These are phyloP conservation scores for Apophysomyces ossiformis DNA, from an alignment of 371 early-diverging fungal species.

Conservation along the genomic window DNA sequence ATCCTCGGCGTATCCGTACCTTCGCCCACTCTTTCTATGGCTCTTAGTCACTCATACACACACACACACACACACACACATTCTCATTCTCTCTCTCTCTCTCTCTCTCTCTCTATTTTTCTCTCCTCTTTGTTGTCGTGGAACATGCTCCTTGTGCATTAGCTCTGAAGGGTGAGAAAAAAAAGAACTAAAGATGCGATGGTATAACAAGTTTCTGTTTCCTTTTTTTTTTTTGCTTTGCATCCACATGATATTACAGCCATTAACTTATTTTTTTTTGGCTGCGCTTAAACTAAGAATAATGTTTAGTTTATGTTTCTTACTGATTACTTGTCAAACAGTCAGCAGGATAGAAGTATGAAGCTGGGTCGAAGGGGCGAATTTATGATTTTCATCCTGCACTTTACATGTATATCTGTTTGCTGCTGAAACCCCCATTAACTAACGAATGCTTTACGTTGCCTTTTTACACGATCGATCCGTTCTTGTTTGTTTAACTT, in stretches of 20 bases:
- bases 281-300: not conserved
- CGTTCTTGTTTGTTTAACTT: not conserved
- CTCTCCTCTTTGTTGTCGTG: not conserved
- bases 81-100: too few species aligned
- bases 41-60: too few species aligned
- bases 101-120: not conserved
- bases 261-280: not conserved
- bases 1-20: not conserved
- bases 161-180: constrained; percentile 6
- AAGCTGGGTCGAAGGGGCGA: not conserved
- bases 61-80: too few species aligned
- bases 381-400: constrained; percentile 4
- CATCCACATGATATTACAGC: constrained; percentile 1
- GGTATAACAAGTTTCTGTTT: not conserved
- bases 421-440: not conserved
- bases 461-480: not conserved
- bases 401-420: not conserved
- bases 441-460: not conserved
- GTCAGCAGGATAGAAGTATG: not conserved
- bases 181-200: not conserved
- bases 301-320: not conserved
- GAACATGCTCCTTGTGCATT: not conserved
- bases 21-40: not conserved
- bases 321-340: not conserved
- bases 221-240: not conserved